These are phyloP conservation scores for Endoconidiophora polonica DNA, from an alignment of 2,329 filamentous ascomycete genomes.

Conservation along the genomic window DNA sequence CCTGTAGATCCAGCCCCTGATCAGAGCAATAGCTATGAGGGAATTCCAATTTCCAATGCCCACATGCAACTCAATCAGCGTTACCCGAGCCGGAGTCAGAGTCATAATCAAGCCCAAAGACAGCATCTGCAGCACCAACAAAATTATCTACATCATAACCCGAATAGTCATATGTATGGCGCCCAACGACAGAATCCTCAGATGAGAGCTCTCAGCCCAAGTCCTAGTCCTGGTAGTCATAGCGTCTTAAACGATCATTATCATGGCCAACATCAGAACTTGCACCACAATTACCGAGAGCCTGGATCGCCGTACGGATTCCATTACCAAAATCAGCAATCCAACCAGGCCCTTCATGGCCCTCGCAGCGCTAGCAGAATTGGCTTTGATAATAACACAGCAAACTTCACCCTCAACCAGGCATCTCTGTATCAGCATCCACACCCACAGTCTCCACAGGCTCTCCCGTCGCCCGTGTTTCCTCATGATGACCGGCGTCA, in stretches of 20 bases:
- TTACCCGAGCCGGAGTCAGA: not conserved
- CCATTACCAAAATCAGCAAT: not conserved
- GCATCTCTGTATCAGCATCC: too few relatives aligned
- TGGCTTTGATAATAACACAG: not conserved
- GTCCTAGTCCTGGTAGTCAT: not conserved
- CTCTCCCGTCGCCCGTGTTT: conserved; percentile 1
- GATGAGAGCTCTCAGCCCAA: not conserved
- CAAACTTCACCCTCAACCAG: too few relatives aligned
- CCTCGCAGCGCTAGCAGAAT: not conserved
- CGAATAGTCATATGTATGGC: not conserved
- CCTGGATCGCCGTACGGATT: conserved; percentile 3
- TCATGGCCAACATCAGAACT: not conserved
- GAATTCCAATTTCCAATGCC: not conserved
- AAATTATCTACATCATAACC: not conserved
- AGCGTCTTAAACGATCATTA: not conserved
- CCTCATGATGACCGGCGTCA: conserved; percentile 8
- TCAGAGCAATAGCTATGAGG: not conserved
- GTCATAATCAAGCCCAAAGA: not conserved
- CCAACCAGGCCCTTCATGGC: not conserved
- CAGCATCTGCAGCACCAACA: conserved; percentile 1
- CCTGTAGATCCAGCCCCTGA: conserved; percentile 1
- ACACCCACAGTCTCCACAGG: not conserved
- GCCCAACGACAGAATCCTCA: not conserved
- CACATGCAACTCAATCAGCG: not conserved
- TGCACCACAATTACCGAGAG: not conserved